These are phyloP conservation scores for Pseudocercospora pini-densiflorae DNA, from an alignment of 2,329 filamentous ascomycete genomes.

Conservation along the genomic window DNA sequence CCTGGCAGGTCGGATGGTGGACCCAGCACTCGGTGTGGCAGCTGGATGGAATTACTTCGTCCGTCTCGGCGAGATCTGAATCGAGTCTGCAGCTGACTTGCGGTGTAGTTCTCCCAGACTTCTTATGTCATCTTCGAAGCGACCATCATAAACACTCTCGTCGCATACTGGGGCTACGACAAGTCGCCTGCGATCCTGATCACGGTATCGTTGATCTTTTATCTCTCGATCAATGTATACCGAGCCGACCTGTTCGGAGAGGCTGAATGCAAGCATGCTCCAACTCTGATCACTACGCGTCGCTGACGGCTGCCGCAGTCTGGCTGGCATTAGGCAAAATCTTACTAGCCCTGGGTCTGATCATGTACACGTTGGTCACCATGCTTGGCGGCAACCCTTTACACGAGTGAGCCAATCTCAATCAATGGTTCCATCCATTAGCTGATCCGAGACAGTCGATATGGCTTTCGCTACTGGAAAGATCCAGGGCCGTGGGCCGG, in stretches of 20 bases:
- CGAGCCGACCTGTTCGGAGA: not conserved
- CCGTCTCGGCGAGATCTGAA: constrained; percentile 27
- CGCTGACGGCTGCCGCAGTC: constrained; percentile 60
- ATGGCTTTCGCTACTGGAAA: constrained; percentile 73
- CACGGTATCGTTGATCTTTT: not conserved
- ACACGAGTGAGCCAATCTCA: constrained; percentile 58
- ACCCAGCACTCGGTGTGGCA: constrained; percentile 51
- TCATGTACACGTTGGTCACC: constrained; percentile 77
- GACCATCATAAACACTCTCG: constrained; percentile 63
- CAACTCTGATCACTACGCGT: not conserved
- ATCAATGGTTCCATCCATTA: no score
- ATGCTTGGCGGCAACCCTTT: constrained; percentile 80
- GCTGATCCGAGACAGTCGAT: constrained; percentile 46
- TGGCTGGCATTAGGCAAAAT: constrained; percentile 62
- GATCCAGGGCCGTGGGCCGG: constrained; percentile 57
- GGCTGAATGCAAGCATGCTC: not conserved
- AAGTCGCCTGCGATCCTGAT: not conserved
- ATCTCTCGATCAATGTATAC: not conserved
- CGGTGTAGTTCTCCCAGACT: not conserved
- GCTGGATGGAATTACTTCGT: constrained; percentile 36
- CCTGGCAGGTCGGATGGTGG: constrained; percentile 75
- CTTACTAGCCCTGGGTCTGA: constrained; percentile 70
- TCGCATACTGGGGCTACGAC: constrained; percentile 58
- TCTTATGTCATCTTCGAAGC: constrained; percentile 29
- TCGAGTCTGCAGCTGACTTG: not conserved